Evolutionary conservation across 768 basidiomycete species (phyloP).

Genomic region (Leccinum barrowsii): DNA sequence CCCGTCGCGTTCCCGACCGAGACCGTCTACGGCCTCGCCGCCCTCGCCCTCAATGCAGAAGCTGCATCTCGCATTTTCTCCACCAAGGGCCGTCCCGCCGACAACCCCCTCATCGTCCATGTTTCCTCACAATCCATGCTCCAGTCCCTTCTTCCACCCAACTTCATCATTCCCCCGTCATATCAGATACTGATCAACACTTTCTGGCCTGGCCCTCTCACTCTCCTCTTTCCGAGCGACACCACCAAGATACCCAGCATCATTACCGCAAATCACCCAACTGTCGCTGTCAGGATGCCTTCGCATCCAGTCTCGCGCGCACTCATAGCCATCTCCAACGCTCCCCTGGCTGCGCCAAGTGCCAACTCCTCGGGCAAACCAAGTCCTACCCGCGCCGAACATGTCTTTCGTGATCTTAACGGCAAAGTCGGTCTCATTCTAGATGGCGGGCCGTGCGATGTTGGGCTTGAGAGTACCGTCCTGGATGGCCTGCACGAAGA

Average conservation of each 20-base stretch:
- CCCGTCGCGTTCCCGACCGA: conserved; percentile 93
- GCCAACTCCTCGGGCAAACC: conserved; percentile 95
- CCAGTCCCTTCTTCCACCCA: conserved; percentile 60
- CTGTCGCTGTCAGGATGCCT: conserved; percentile 92
- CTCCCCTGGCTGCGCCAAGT: conserved; percentile 89
- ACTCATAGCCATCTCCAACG: conserved; percentile 68
- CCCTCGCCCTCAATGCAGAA: conserved; percentile 60
- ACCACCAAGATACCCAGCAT: conserved; percentile 58
- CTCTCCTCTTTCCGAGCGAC: conserved; percentile 83
- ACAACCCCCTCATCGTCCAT: conserved; percentile 98
- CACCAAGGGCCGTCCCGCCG: conserved; percentile 88
- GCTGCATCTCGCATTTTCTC: conserved; percentile 77
- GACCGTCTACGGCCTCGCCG: conserved; percentile 98
- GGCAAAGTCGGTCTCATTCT: conserved; percentile 76
- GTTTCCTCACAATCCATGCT: conserved; percentile 87
- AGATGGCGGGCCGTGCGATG: conserved; percentile 87
- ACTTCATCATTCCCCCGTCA: conserved; percentile 55
- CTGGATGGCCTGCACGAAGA: conserved; percentile 80
- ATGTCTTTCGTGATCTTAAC: conserved; percentile 75
- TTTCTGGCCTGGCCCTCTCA: conserved; percentile 96
- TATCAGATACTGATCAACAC: conserved; percentile 74
- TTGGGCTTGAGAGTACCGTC: conserved; percentile 95
- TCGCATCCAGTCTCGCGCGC: conserved; percentile 90
- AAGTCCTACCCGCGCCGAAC: conserved; percentile 85
- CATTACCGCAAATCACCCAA: conserved; percentile 74